phyloP scores from a whole-genome alignment of 148 eudicot species.

The Rhododendron molle region DNA sequence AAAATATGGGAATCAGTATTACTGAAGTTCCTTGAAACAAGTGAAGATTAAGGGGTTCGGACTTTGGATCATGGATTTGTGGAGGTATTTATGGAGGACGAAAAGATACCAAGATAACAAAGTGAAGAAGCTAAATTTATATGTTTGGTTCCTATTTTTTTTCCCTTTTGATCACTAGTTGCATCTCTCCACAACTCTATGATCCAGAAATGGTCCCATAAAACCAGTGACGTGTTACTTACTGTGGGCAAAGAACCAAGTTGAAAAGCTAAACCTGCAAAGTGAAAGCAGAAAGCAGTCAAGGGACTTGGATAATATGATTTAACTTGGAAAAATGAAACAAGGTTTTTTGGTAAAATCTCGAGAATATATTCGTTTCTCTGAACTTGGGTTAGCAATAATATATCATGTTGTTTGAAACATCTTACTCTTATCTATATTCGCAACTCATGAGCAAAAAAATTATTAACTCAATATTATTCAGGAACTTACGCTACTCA shows the following conservation, averaged over 20 bases:
- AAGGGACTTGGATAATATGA: background rate
- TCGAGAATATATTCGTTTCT: background rate
- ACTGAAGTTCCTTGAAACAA: background rate
- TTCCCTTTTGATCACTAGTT: background rate
- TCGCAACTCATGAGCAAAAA: background rate
- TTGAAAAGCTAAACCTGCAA: slow-evolving; percentile 86
- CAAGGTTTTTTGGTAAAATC: too few species aligned
- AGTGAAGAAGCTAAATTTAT: background rate
- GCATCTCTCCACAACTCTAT: background rate
- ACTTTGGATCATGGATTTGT: background rate
- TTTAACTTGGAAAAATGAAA: background rate
- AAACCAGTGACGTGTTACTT: slow-evolving; percentile 26
- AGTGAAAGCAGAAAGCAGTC: slow-evolving; percentile 12
- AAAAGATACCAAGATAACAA: background rate
- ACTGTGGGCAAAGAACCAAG: slow-evolving; percentile 67
- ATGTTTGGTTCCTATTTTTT: background rate
- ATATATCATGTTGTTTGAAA: background rate
- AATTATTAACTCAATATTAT: background rate
- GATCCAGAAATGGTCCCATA: background rate
- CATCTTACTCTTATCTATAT: background rate
- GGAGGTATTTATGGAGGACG: background rate
- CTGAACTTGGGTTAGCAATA: background rate
- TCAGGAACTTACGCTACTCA: slow-evolving; percentile 12
- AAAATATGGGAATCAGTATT: background rate
- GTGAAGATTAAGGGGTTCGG: background rate